Evolutionary conservation across 108 stramenopile genomes (phyloP), one percentile per base, ranked within the genome.

Genomic region (Nitzschia inconspicua): DNA sequence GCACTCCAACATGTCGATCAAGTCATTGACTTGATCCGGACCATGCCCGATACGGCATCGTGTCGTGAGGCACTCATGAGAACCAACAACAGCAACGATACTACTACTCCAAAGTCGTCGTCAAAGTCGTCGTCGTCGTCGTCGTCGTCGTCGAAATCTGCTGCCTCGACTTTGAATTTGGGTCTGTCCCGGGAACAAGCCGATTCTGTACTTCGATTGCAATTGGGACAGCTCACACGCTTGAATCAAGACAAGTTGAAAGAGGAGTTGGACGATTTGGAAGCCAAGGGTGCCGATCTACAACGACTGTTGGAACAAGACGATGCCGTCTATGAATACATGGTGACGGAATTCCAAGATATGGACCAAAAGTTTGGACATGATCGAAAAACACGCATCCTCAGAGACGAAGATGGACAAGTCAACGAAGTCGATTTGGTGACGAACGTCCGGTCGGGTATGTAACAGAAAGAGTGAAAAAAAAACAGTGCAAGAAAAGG

Each of bases 171-270:
- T 9, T n/a, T n/a, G n/a, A n/a, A n/a, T n/a, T 44, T 88, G 18
- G 68, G 65, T 42, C 60, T 94, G 46, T 82, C 91, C 22, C 61
- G 63, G 35, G 85, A 78, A 11, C 96, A 97, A 64, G 92, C 96
- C 1, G 90, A 96, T 65, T 90, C 96, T 7, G 85, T 98, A 14
- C 79, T 98, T 26, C 76, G 63, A 64, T 68, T 98, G 16, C 86
- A 94, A 52, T 70, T 98, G 29, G 88, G 94, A 6, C 93, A 96
- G 47, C 77, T 98, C 46, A 97, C 96, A 14, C 66, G 86, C 13
- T 69, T 96, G 44, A 97, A 95, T 56, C 81, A 84, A 37, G 79
- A 68, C 60, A 95, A 97, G 70, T 85, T 98, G 3, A 36, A 44
- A 2, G 69, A 71, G 3, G 97, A 98, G 75, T 66, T 66, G 54